Percentiles rank a stretch among this genome's conserved stretches.
Conservation (phyloP, 495 filamentous ascomycete species). For the Aspergillus affinis region DNA sequence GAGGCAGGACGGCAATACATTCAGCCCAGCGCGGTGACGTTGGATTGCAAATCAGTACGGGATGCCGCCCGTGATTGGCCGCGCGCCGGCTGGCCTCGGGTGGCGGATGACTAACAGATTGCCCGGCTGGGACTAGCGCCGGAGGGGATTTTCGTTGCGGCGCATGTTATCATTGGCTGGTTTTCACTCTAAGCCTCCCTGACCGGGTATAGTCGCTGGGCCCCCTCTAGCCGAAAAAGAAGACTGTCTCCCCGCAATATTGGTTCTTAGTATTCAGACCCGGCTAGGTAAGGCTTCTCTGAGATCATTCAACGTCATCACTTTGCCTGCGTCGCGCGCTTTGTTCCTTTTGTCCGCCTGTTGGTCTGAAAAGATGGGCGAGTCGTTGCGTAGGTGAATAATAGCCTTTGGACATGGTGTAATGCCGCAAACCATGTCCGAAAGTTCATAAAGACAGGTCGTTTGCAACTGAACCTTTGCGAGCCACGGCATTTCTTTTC, state of each 20-base stretch:
- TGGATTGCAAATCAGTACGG: slow-evolving; percentile 24
- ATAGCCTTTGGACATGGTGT: slow-evolving; percentile 14
- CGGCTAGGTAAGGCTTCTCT: slow-evolving; percentile 2
- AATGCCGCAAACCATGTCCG: slow-evolving; percentile 12
- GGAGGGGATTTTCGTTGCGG: neutral
- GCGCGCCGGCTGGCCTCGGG: slow-evolving; percentile 28
- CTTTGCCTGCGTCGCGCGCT: neutral
- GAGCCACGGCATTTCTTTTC: slow-evolving; percentile 1
- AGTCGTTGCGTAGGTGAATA: neutral
- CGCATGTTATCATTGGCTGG: neutral
- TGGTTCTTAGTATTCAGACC: slow-evolving; percentile 9
- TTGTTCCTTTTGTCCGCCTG: slow-evolving; percentile 21
- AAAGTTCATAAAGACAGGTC: slow-evolving; percentile 6
- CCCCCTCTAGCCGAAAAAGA: slow-evolving; percentile 17
- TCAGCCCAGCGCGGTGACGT: slow-evolving; percentile 36
- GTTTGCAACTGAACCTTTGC: neutral
- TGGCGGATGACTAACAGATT: slow-evolving; percentile 17
- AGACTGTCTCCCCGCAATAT: slow-evolving; percentile 24
- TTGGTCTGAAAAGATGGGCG: neutral
- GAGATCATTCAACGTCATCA: slow-evolving; percentile 28
- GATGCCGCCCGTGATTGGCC: slow-evolving; percentile 33
- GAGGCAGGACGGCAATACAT: slow-evolving; percentile 37
- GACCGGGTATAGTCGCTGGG: slow-evolving; percentile 15
- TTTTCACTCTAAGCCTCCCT: too few species aligned
- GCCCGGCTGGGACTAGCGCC: slow-evolving; percentile 12